Percentiles rank a stretch among this genome's conserved stretches.
Evolutionary conservation across 169 alveolate genomes (phyloP).

Genomic region (Plasmodium chabaudi): DNA sequence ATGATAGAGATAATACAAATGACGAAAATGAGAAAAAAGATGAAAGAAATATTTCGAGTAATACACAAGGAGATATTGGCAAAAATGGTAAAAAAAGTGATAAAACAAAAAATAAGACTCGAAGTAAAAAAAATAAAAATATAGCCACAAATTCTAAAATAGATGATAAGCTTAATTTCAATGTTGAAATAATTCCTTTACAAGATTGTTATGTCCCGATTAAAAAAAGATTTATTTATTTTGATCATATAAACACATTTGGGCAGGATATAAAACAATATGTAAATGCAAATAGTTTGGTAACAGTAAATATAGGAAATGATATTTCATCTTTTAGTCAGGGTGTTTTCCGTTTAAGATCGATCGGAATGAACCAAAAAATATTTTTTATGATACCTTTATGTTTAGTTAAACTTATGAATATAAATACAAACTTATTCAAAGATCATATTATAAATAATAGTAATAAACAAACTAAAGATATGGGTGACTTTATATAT

Average conservation of each 20-base stretch:
- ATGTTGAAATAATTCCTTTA: constrained; percentile 84
- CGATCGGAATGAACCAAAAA: constrained; percentile 89
- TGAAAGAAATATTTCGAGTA: background rate
- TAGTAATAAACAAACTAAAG: background rate
- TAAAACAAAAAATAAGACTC: too few species aligned
- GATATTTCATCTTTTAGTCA: constrained; percentile 93
- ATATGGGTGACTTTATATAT: background rate
- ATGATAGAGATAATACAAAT: background rate
- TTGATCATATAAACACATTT: constrained; percentile 94
- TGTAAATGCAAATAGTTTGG: constrained; percentile 89
- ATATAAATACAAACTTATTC: constrained; percentile 67
- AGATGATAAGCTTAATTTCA: constrained; percentile 79
- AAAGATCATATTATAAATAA: constrained; percentile 5
- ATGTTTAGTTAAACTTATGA: constrained; percentile 85
- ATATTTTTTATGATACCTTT: constrained; percentile 85
- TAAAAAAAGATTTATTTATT: constrained; percentile 90
- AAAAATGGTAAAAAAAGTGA: too few species aligned
- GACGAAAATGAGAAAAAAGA: background rate
- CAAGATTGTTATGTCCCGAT: constrained; percentile 91
- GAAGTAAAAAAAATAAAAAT: background rate
- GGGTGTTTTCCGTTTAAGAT: constrained; percentile 94
- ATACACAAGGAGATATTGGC: too few species aligned
- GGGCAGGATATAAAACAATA: constrained; percentile 94
- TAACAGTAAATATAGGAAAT: constrained; percentile 89
- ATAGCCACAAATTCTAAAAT: constrained; percentile 76